Conservation (phyloP, 2,329 filamentous ascomycete genomes). For the Dactylellina cionopaga region DNA sequence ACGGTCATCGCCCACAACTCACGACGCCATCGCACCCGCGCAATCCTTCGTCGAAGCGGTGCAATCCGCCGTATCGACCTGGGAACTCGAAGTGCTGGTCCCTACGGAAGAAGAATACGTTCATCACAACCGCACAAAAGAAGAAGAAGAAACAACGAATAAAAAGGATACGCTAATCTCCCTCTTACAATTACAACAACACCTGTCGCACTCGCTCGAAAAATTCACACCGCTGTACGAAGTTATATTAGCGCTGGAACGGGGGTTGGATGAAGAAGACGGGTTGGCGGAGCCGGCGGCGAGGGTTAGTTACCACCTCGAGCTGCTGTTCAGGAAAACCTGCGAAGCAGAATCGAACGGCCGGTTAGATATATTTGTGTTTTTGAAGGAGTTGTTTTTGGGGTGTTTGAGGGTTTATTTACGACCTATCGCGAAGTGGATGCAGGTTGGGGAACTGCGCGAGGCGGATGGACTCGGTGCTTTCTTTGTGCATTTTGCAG, state of each 20-base stretch:
- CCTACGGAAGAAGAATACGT: conserved; percentile 50
- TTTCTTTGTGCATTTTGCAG: conserved; percentile 73
- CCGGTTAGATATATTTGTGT: conserved; percentile 70
- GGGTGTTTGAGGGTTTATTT: conserved; percentile 85
- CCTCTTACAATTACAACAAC: conserved; percentile 54
- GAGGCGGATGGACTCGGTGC: conserved; percentile 69
- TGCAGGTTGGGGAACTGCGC: conserved; percentile 77
- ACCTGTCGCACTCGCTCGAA: conserved; percentile 51
- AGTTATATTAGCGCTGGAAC: conserved; percentile 52
- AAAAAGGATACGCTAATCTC: conserved; percentile 52
- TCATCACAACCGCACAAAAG: not conserved
- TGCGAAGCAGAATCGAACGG: conserved; percentile 76
- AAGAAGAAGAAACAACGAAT: not conserved
- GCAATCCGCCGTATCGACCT: conserved; percentile 46
- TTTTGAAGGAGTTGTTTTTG: conserved; percentile 76
- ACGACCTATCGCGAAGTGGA: conserved; percentile 82
- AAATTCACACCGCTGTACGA: conserved; percentile 54
- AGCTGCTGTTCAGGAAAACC: conserved; percentile 77
- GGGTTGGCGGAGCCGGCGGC: conserved; percentile 39
- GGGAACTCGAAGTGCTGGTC: conserved; percentile 51
- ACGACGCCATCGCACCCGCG: conserved; percentile 37
- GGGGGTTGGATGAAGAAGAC: not conserved
- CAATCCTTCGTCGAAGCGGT: conserved; percentile 55
- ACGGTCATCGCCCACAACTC: not conserved
- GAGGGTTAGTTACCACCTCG: conserved; percentile 68